phyloP scores from a whole-genome alignment of 2,329 filamentous ascomycete genomes.

The Cladophialophora immunda region DNA sequence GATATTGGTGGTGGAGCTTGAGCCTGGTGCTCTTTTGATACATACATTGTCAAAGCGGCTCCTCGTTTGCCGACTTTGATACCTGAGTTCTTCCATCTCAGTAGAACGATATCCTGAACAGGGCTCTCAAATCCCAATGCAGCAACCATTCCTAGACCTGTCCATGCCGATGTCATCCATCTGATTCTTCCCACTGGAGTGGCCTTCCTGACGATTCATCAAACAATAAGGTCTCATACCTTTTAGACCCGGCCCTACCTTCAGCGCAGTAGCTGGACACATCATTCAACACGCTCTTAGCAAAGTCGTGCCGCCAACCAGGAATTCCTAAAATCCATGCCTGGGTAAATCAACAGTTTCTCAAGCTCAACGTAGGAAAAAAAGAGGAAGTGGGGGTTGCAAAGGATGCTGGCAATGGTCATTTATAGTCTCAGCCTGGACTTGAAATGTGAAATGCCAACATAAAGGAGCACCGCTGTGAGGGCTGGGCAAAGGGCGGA shows the following conservation, averaged over 20 bases:
- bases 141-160: background rate
- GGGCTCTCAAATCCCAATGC: background rate
- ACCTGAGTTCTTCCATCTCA: background rate
- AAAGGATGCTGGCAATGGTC: background rate
- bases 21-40: background rate
- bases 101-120: background rate
- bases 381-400: background rate
- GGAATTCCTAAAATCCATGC: background rate
- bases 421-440: background rate
- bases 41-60: background rate
- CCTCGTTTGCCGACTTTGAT: background rate
- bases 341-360: background rate
- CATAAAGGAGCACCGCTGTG: background rate
- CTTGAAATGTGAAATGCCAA: background rate
- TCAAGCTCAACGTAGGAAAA: background rate
- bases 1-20: background rate
- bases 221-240: background rate
- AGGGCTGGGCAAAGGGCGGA: background rate
- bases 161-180: background rate
- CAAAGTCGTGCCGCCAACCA: background rate
- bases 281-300: too few species aligned
- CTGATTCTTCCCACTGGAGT: background rate
- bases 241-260: too few species aligned
- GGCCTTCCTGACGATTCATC: background rate
- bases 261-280: too few species aligned